A percentile compares a stretch with the other conserved stretches of the same genome.
These are phyloP conservation scores for Westerdykella aurantiaca DNA, from an alignment of 2,329 filamentous ascomycete species.

Conservation along the genomic window DNA sequence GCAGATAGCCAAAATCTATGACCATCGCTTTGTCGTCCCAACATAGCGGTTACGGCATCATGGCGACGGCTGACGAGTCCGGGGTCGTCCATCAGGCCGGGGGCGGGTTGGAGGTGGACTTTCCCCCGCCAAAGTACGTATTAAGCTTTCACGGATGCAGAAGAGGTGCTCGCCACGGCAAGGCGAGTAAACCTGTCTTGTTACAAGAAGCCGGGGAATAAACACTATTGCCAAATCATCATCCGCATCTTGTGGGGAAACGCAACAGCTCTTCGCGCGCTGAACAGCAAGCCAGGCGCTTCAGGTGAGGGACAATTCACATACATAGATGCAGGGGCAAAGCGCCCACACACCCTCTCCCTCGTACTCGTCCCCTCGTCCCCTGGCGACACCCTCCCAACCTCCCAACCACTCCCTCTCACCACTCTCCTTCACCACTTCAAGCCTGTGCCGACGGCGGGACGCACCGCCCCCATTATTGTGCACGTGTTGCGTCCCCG, in stretches of 20 bases:
- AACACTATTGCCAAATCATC: neutral
- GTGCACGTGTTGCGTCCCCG: slow-evolving; percentile 6
- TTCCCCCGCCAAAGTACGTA: neutral
- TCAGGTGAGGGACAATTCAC: too few relatives aligned
- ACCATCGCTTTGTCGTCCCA: slow-evolving; percentile 16
- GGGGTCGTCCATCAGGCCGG: slow-evolving; percentile 11
- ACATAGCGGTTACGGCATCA: slow-evolving; percentile 19
- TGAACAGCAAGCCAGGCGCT: too few relatives aligned
- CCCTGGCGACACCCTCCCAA: slow-evolving; percentile 1
- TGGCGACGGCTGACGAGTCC: slow-evolving; percentile 8
- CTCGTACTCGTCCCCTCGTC: slow-evolving; percentile 8
- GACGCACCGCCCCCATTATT: slow-evolving; percentile 25
- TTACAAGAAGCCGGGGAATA: neutral
- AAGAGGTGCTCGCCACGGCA: neutral
- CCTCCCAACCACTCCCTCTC: slow-evolving; percentile 17
- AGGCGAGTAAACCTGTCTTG: neutral
- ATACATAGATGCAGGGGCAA: slow-evolving; percentile 20
- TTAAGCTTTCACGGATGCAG: neutral
- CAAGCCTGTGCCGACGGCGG: slow-evolving; percentile 7
- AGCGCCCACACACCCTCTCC: neutral
- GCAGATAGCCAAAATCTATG: slow-evolving; percentile 23
- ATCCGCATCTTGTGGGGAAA: neutral
- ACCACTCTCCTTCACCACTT: slow-evolving; percentile 8
- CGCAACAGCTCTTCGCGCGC: too few relatives aligned
- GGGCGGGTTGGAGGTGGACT: too few relatives aligned